Evolutionary conservation across 768 basidiomycete genomes (phyloP), one percentile per base, ranked within the genome.

Genomic region (Mycena haematopus): DNA sequence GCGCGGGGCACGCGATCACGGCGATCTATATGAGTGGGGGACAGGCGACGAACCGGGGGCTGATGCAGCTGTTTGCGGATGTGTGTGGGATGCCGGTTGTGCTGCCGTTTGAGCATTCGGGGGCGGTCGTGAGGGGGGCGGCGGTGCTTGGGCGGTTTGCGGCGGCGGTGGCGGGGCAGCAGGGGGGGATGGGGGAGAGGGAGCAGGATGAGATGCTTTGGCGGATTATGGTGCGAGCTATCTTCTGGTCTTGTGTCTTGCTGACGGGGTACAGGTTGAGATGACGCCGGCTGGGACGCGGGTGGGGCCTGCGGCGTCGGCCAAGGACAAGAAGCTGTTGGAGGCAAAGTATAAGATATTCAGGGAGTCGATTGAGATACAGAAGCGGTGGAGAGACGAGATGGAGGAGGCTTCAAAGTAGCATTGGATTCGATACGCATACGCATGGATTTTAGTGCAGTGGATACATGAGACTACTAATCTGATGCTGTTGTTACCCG

Each of bases 261-360:
- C 6, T 54, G 33, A 31, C 14, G 19, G 63, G 6, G 22, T 36
- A 17, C 31, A 94, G 93, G 86, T 91, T 33, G 90, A 94, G 68
- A 99, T 99, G 97, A 96, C 95, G 8, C 90, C 92, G 35, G 79
- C 87, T 1, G 96, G 91, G 5, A 86, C 83, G 17, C 78, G 90
- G 46, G 81, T 99, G 35, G 71, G 76, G 8, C 93, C 96, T 2
- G 77, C 79, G 17, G 86, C 87, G 13, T 81, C 83, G 4, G 64
- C 73, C 1, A 85, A 78, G 74, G 93, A 91, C 75, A 87, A 86
- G 75, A 89, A 80, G 70, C 74, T 99, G 50, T 78, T 99, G 53
- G 87, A 93, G 57, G 93, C 90, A 9, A 99, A 99, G 79, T 99
- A 97, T 76, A 88, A 85, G 73, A 95, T 98, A 70, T 99, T 98